These are phyloP conservation scores for Clitoria ternatea DNA, from an alignment of 306 rosid species.

Conservation along the genomic window DNA sequence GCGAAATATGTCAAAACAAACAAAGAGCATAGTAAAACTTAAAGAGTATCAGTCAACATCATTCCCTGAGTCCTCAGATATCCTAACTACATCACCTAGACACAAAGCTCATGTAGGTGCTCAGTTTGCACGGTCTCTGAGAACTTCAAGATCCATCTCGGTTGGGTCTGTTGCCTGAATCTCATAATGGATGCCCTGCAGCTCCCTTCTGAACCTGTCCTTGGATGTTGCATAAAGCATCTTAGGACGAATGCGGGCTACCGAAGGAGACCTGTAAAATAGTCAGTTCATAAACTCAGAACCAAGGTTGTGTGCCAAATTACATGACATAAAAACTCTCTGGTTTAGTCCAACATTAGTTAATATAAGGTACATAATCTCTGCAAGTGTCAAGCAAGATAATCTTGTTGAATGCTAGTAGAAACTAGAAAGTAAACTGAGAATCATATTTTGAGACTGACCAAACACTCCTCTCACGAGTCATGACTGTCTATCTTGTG, in stretches of 20 bases:
- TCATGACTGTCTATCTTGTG: neutral
- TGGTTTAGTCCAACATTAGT: neutral
- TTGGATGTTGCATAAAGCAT: constrained; percentile 85
- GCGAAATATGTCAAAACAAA: constrained; percentile 16
- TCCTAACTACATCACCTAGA: constrained; percentile 32
- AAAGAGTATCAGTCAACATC: constrained; percentile 19
- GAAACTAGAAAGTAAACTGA: neutral
- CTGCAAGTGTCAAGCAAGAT: neutral
- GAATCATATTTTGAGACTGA: neutral
- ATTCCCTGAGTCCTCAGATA: constrained; percentile 29
- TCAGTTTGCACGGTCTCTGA: constrained; percentile 68
- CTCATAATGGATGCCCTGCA: constrained; percentile 80
- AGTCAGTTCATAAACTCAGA: constrained; percentile 7
- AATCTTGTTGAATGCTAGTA: neutral
- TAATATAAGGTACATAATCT: neutral
- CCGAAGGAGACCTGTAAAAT: constrained; percentile 66
- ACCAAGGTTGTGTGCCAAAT: neutral
- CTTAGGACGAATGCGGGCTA: constrained; percentile 70
- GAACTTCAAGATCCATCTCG: constrained; percentile 82
- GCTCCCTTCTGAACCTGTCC: constrained; percentile 73
- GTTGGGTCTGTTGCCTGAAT: constrained; percentile 84
- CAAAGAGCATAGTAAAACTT: constrained; percentile 29
- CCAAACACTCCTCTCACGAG: neutral
- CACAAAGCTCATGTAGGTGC: constrained; percentile 19
- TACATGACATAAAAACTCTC: neutral